Evolutionary conservation across 108 stramenopile species (phyloP).

Genomic region (Conticribra weissflogii): DNA sequence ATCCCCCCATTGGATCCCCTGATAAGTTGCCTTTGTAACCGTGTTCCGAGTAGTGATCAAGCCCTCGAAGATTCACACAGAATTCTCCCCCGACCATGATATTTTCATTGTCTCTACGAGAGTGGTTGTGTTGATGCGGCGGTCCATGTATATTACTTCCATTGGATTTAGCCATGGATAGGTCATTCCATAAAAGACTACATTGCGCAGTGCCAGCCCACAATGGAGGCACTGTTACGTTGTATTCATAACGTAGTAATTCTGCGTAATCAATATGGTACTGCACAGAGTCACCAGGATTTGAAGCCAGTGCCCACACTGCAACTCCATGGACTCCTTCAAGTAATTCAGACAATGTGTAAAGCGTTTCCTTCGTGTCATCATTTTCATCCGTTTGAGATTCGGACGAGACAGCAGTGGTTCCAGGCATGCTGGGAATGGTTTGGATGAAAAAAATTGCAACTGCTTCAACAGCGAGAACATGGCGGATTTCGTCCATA

Average conservation of each 20-base stretch:
- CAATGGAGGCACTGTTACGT: conserved; percentile 77
- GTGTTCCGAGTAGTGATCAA: conserved; percentile 71
- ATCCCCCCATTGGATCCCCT: conserved; percentile 42
- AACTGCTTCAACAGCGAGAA: conserved; percentile 48
- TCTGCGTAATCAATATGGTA: conserved; percentile 91
- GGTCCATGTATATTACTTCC: too few relatives aligned
- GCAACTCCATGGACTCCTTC: conserved; percentile 65
- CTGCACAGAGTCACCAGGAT: conserved; percentile 57
- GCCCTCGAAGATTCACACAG: conserved; percentile 60
- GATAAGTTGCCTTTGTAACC: conserved; percentile 76
- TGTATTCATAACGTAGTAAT: conserved; percentile 73
- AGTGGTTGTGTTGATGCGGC: neutral
- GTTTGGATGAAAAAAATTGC: conserved; percentile 40
- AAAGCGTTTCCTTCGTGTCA: conserved; percentile 13
- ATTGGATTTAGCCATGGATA: neutral
- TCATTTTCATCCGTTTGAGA: neutral
- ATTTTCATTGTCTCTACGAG: neutral
- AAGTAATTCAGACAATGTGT: neutral
- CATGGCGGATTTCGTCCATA: conserved; percentile 34
- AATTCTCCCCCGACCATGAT: conserved; percentile 77
- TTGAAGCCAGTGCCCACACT: conserved; percentile 72
- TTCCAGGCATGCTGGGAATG: conserved; percentile 24
- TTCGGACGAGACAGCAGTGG: neutral
- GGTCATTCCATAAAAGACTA: conserved; percentile 44
- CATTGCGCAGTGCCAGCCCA: conserved; percentile 85